A percentile compares a stretch with the other conserved stretches of the same genome.
These are phyloP conservation scores for Pleurotus cornucopiae DNA, from an alignment of 768 basidiomycete species.

Conservation along the genomic window DNA sequence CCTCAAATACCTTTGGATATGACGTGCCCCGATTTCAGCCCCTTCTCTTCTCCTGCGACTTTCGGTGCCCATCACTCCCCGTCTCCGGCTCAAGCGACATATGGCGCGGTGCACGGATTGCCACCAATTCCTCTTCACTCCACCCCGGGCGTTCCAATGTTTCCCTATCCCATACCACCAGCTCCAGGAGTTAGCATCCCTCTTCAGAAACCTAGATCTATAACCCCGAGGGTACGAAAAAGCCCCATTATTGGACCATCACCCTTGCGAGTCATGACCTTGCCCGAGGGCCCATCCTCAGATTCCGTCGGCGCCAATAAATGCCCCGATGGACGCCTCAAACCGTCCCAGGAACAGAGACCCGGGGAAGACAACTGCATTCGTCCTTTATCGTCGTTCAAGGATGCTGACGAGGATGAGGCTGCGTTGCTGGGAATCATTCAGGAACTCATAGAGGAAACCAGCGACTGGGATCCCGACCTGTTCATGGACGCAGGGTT, in stretches of 20 bases:
- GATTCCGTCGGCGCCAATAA: neutral
- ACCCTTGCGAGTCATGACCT: constrained; percentile 39
- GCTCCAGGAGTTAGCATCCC: constrained; percentile 5
- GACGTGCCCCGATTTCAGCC: constrained; percentile 1
- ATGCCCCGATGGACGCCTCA: neutral
- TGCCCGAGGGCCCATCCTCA: constrained; percentile 25
- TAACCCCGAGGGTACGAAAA: constrained; percentile 23
- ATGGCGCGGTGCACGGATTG: neutral
- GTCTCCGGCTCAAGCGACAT: neutral
- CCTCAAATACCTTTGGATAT: neutral
- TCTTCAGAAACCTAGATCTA: constrained; percentile 10
- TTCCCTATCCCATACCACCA: neutral
- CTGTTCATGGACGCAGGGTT: constrained; percentile 46
- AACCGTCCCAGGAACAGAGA: too few species aligned
- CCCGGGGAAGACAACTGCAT: neutral
- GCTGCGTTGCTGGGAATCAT: constrained; percentile 36
- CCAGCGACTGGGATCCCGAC: constrained; percentile 46
- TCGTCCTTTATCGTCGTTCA: neutral
- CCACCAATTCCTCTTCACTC: too few species aligned
- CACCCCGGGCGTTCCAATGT: neutral
- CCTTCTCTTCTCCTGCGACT: constrained; percentile 8
- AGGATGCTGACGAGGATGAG: constrained; percentile 16
- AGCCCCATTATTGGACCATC: constrained; percentile 42
- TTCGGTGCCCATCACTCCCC: constrained; percentile 8
- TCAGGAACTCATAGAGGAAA: constrained; percentile 44